Base-by-base conservation (phyloP, 371 early-diverging fungal genomes). In the Zychaea mexicana region DNA sequence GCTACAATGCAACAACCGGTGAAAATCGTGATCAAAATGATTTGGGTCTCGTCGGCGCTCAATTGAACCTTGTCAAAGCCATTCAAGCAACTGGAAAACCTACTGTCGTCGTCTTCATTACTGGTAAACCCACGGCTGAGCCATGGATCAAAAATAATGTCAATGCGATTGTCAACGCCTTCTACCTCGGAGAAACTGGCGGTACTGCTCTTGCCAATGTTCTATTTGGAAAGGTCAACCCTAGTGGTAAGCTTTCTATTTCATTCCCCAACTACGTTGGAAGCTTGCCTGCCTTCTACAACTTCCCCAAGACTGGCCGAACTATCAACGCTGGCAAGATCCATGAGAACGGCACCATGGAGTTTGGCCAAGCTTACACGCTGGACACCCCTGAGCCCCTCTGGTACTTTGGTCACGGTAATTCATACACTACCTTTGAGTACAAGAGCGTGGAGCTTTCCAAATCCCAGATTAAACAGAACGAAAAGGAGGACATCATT, bases 351-450 rank as follows among this genome's bases (percentile, higher is more conserved):
- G 70, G 70, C 28, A 64, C 65, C 10, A 61, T 69, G 13, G 58
- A 53, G 9, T 69, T 69, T 61, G 70, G 70, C 7, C 47, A 61
- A 24, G 65, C 65, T 54, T 69, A 69, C 28, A 52, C 52, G 21
- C 61, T 69, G 42, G 70, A 66, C 6, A 69, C 70, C 0, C 65
- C 70, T 4, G 52, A 53, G 12, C 79, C 84, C 30, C 46, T 79
- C 22, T 78, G 76, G 72, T 64, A 69, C n/a, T 85, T 85, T 60
- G 85, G 85, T 19, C 81, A 78, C 66, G 83, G 85, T 49, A 61
- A 79, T 17, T 77, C 81, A 10, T 85, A 82, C 72, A 80, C 85
- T 1, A 69, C 62, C 13, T 85, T 85, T 64, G 65, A 57, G 17
- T 83, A 83, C 72, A 39, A 46, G 42, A 64, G 52, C 39, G 38